Base-by-base conservation (phyloP, 2,329 filamentous ascomycete species). In the Penicillium brevicompactum region DNA sequence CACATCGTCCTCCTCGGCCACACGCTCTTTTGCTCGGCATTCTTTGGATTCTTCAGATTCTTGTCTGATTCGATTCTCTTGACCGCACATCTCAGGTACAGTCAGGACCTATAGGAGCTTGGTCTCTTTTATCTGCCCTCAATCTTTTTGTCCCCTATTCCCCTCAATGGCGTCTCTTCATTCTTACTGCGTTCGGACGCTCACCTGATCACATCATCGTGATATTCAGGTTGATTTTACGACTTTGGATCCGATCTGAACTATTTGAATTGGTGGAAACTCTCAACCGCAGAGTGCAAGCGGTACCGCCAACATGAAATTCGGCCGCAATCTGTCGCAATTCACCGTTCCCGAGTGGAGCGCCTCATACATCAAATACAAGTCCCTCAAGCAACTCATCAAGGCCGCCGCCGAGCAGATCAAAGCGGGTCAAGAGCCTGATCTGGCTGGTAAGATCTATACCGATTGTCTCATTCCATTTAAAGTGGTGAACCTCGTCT, bases 311-410 rank as follows among this genome's bases (percentile, higher is more conserved):
- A 76, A 56, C 14, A 81, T 81, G 78, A 81, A 81, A 66, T 81
- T 81, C 65, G 78, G 78, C 30, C 75, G 76, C 56, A 80, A 80
- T 64, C 66, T 81, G 44, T 66, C 78, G 14, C 74, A 78, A 53
- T 80, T 80, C 57, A 77, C 79, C 53, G 78, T 81, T 27, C 78
- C 78, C 11, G 78, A 81, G 67, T 81, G 78, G 78, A 75, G 77
- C 53, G 68, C 74, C 40, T 72, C 70, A 27, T 82, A 81, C 67
- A 81, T 82, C 65, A 78, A 77, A 55, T 81, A 81, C 69, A 82
- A 80, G 60, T 71, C 73, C 8, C 67, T 97, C 67, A 99, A 99
- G 82, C 96, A 94, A 80, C 84, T 97, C 61, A 92, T 99, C 78
- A 97, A 96, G 70, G 77, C 77, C 67, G 84, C 87, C 11, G 88